phyloP scores from a whole-genome alignment of 2,329 filamentous ascomycete species.

The Mycogone perniciosa region DNA sequence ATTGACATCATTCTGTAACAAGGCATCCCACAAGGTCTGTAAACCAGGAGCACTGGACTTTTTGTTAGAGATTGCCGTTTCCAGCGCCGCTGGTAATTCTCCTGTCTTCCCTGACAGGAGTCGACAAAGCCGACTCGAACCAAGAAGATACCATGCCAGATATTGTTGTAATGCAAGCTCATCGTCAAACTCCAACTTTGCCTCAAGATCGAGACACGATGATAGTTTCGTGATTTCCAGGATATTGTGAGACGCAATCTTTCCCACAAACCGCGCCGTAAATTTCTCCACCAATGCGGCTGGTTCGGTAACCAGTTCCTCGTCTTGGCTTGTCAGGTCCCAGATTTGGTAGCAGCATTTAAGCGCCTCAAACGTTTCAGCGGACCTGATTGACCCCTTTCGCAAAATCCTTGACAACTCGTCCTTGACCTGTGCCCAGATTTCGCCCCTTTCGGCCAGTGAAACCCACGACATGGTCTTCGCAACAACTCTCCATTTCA shows the following conservation, averaged over 20 bases:
- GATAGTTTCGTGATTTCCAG: constrained; percentile 20
- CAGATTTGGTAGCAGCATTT: constrained; percentile 34
- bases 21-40: constrained; percentile 22
- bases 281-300: constrained; percentile 29
- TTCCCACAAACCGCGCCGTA: constrained; percentile 26
- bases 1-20: constrained; percentile 34
- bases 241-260: constrained; percentile 21
- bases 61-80: constrained; percentile 18
- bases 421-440: constrained; percentile 30
- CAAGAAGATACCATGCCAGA: constrained; percentile 28
- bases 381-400: constrained; percentile 26
- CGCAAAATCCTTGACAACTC: constrained; percentile 28
- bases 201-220: constrained; percentile 11
- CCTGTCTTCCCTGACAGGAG: constrained; percentile 23
- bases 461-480: constrained; percentile 30
- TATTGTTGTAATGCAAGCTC: constrained; percentile 26
- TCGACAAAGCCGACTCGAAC: constrained; percentile 26
- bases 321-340: constrained; percentile 33
- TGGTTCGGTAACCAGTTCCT: constrained; percentile 22
- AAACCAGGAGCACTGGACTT: constrained; percentile 16
- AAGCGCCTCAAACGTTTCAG: constrained; percentile 36
- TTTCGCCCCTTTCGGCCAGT: constrained; percentile 22
- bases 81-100: constrained; percentile 20
- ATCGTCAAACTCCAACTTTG: constrained; percentile 20
- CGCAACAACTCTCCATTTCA: constrained; percentile 37